These are phyloP conservation scores for Coriolopsis trogii DNA, from an alignment of 1,284 basidiomycete genomes.

Conservation along the genomic window DNA sequence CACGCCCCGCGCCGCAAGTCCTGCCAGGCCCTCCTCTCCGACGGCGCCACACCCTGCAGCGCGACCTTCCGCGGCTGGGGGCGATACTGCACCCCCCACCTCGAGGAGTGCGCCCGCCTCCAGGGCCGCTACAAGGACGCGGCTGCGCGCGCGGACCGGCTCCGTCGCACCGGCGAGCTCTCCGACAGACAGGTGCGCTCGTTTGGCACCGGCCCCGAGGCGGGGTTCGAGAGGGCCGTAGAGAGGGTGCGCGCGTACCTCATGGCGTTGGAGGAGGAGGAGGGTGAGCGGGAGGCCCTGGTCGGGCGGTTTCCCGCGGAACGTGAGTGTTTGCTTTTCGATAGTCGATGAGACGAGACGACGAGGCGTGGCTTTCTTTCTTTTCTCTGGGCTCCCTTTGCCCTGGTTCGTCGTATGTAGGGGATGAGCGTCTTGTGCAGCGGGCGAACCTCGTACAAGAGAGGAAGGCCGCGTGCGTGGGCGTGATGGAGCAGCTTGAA, in stretches of 20 bases:
- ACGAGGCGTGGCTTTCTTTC: background rate
- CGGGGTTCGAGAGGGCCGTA: conserved; percentile 6
- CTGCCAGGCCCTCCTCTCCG: conserved; percentile 11
- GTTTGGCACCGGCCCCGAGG: background rate
- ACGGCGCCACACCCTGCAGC: conserved; percentile 10
- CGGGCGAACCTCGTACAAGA: conserved; percentile 1
- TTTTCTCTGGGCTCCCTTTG: background rate
- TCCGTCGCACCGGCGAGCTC: conserved; percentile 4
- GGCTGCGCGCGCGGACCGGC: conserved; percentile 10
- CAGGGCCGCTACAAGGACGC: conserved; percentile 10
- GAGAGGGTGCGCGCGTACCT: conserved; percentile 6
- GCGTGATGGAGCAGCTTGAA: conserved; percentile 3
- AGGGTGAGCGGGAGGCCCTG: background rate
- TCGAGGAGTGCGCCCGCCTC: conserved; percentile 12
- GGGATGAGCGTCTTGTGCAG: conserved; percentile 8
- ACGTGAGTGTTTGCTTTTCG: conserved; percentile 5
- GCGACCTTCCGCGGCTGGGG: conserved; percentile 12
- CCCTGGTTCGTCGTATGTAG: background rate
- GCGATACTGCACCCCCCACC: conserved; percentile 7
- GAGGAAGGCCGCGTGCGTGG: background rate
- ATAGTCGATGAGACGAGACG: background rate
- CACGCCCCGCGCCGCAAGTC: conserved; percentile 12
- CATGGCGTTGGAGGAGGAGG: conserved; percentile 6
- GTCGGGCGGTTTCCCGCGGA: conserved; percentile 5
- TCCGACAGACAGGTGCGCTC: conserved; percentile 5